These are phyloP conservation scores for Boeremia lycopersici DNA, from an alignment of 2,329 filamentous ascomycete species.

Conservation along the genomic window DNA sequence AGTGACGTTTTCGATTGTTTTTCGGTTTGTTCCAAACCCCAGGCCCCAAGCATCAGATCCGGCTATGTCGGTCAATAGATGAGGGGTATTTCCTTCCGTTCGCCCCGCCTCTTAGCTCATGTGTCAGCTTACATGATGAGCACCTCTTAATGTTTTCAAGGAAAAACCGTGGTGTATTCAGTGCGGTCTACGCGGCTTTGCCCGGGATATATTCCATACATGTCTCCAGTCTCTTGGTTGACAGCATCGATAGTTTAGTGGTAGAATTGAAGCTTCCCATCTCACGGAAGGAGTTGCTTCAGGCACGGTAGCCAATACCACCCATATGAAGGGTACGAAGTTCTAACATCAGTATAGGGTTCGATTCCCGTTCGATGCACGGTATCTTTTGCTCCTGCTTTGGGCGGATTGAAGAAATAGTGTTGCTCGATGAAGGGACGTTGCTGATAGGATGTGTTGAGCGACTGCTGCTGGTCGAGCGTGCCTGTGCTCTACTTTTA, in stretches of 20 bases:
- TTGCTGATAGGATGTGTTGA: not conserved
- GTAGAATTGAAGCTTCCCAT: conserved; percentile 43
- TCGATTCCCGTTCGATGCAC: conserved; percentile 35
- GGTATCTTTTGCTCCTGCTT: not conserved
- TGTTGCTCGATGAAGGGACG: not conserved
- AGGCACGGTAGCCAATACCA: conserved; percentile 17
- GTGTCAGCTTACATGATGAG: conserved; percentile 9
- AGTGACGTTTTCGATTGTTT: not conserved
- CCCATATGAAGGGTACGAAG: no score
- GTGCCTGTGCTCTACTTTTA: not conserved
- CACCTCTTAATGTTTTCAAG: not conserved
- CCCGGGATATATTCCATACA: not conserved
- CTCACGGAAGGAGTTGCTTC: conserved; percentile 22
- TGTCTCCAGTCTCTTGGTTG: not conserved
- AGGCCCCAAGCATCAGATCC: conserved; percentile 1
- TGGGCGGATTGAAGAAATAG: not conserved
- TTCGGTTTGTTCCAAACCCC: not conserved
- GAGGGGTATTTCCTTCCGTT: conserved; percentile 5
- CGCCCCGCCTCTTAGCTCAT: conserved; percentile 5
- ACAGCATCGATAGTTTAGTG: conserved; percentile 36
- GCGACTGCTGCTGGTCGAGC: not conserved
- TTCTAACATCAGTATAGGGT: conserved; percentile 6
- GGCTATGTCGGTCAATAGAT: conserved; percentile 1
- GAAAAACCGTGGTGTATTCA: not conserved
- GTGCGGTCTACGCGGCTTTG: not conserved